Evolutionary conservation across 2,329 filamentous ascomycete genomes (phyloP), one percentile per base, ranked within the genome.

Genomic region (Aureobasidium uvarum): DNA sequence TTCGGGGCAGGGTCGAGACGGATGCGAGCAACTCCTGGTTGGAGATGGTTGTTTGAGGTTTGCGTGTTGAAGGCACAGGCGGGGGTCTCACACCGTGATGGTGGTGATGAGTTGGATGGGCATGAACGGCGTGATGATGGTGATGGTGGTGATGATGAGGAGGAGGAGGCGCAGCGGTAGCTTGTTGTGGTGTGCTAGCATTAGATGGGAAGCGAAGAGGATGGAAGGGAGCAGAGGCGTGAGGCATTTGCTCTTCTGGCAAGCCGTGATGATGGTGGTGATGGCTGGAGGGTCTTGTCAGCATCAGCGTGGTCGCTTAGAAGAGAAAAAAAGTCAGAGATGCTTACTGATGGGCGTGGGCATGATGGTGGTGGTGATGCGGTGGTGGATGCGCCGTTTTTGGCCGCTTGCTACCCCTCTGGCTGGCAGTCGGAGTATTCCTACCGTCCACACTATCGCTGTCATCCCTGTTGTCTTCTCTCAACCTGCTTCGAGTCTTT

Each of bases 1-100:
- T 84, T 11, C 92, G 88, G 10, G 91, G 89, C 20, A 86, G 82
- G 66, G 89, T 80, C 0, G 88, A 83, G 4, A 94, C 86, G 36
- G 86, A 87, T 1, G 92, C 86, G 14, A 96, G 76, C 0, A 96
- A 85, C 0, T 85, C 83, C 68, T 89, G 83, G 1, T 89, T 90
- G 11, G 84, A 85, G 28, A 96, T 83, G 18, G 84, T 85, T 2
- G 85, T 86, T 67, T 86, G 88, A 7, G 87, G 82, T 73, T 88
- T 87, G 66, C 86, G 81, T 50, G 87, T 78, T 5, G 72, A 68
- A 20, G 75, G 71, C 5, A 68, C 67, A 36, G 72, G 68, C 62
- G 71, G 72, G 46, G 75, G 72, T 14, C 72, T 70, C 38, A 54
- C 46, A 38, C 36, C 59, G 20, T 72, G 74, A 64, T 77, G 76